These are phyloP conservation scores for Penicillium cinerascens DNA, from an alignment of 495 filamentous ascomycete species.

Conservation along the genomic window DNA sequence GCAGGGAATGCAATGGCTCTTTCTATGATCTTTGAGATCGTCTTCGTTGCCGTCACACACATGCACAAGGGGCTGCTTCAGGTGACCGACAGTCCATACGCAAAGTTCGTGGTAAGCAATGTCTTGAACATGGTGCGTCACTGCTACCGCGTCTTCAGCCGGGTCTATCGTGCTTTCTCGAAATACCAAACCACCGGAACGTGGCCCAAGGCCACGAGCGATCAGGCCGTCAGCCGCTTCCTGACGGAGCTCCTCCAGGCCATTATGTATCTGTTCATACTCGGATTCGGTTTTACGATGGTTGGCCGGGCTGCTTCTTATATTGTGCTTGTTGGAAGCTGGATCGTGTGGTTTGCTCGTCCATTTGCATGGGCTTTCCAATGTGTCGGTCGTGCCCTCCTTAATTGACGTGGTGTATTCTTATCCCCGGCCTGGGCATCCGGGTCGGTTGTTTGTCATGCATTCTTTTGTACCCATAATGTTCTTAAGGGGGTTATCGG, in stretches of 20 bases:
- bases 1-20: constrained; percentile 22
- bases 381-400: constrained; percentile 26
- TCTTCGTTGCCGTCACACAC: constrained; percentile 29
- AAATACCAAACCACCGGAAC: constrained; percentile 34
- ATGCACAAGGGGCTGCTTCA: constrained; percentile 25
- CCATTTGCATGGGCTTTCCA: constrained; percentile 40
- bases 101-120: constrained; percentile 26
- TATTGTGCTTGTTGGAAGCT: constrained; percentile 35
- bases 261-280: constrained; percentile 33
- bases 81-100: constrained; percentile 23
- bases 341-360: constrained; percentile 42
- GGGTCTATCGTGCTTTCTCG: constrained; percentile 24
- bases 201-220: constrained; percentile 30
- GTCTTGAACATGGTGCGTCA: constrained; percentile 36
- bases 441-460: background rate
- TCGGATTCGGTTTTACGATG: constrained; percentile 34
- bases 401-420: background rate
- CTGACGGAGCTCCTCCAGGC: constrained; percentile 36
- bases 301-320: constrained; percentile 34
- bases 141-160: constrained; percentile 34
- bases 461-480: background rate
- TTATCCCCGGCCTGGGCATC: background rate
- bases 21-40: constrained; percentile 31
- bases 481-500: background rate
- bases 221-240: constrained; percentile 30